Evolutionary conservation across 179 eudicot species (phyloP).

Genomic region (Dionaea muscipula): DNA sequence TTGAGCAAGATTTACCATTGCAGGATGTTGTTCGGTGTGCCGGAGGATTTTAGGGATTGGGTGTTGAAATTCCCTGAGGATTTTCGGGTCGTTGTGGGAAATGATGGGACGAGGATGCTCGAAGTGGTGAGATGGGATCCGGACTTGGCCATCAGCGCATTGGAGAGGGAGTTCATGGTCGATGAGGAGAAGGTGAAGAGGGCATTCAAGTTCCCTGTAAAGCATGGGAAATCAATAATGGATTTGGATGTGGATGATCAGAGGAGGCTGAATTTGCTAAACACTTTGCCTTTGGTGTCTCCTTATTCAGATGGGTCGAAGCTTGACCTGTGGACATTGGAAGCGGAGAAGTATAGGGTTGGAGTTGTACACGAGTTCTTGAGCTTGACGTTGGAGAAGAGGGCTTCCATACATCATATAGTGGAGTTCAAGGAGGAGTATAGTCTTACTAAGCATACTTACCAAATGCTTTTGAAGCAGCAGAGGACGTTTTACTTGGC

Average conservation of each 20-base stretch:
- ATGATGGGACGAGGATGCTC: constrained; percentile 52
- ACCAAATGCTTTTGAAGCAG: constrained; percentile 84
- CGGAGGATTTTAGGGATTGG: constrained; percentile 82
- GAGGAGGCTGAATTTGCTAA: constrained; percentile 49
- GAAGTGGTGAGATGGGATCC: constrained; percentile 74
- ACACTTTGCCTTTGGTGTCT: constrained; percentile 81
- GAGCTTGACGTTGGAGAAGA: constrained; percentile 92
- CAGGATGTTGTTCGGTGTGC: constrained; percentile 58
- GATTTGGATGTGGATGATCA: constrained; percentile 54
- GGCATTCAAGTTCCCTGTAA: constrained; percentile 58
- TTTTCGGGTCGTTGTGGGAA: constrained; percentile 38
- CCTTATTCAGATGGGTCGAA: constrained; percentile 86
- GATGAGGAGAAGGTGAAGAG: constrained; percentile 70
- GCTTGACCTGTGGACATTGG: constrained; percentile 62
- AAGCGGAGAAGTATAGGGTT: constrained; percentile 83
- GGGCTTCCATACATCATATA: constrained; percentile 85
- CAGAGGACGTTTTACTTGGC: constrained; percentile 73
- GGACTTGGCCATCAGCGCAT: constrained; percentile 53
- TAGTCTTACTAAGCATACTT: constrained; percentile 84
- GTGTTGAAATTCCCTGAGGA: constrained; percentile 49
- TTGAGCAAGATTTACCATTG: constrained; percentile 71
- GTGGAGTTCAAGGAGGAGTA: constrained; percentile 98
- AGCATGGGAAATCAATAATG: constrained; percentile 51
- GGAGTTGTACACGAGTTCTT: constrained; percentile 87
- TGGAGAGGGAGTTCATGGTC: constrained; percentile 69